Conservation (phyloP, 2,329 filamentous ascomycete species). For the Diaporthe sp. region DNA sequence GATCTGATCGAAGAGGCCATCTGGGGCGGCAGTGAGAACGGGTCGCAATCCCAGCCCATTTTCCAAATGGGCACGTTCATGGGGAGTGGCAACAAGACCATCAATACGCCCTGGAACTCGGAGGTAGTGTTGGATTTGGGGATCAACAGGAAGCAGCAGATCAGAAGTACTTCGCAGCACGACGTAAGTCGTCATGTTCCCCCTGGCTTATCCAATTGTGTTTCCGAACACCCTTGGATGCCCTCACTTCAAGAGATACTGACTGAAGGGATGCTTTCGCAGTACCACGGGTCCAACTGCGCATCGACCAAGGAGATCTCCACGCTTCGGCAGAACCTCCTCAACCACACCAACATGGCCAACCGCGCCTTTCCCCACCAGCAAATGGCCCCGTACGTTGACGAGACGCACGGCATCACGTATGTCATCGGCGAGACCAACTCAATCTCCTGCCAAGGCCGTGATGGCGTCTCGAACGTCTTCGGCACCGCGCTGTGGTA, state of each 20-base stretch:
- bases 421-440: constrained; percentile 38
- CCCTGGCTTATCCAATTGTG: no score
- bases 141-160: constrained; percentile 27
- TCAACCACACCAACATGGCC: constrained; percentile 43
- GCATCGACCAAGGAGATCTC: constrained; percentile 27
- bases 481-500: constrained; percentile 33
- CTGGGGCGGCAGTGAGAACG: background rate
- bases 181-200: background rate
- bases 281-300: constrained; percentile 30
- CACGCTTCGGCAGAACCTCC: constrained; percentile 35
- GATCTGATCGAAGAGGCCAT: constrained; percentile 14
- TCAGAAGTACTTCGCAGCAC: constrained; percentile 19
- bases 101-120: constrained; percentile 17
- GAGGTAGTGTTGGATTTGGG: constrained; percentile 26
- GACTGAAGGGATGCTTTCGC: background rate
- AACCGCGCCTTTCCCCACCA: constrained; percentile 43
- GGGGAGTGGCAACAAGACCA: constrained; percentile 16
- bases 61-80: constrained; percentile 26
- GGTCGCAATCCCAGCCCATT: background rate
- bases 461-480: constrained; percentile 26
- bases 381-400: constrained; percentile 40
- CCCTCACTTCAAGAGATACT: background rate
- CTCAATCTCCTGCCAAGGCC: constrained; percentile 31
- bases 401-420: constrained; percentile 35
- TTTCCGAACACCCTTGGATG: background rate